Evolutionary conservation across 2,329 filamentous ascomycete species (phyloP).

Genomic region (Xylaria multiplex): DNA sequence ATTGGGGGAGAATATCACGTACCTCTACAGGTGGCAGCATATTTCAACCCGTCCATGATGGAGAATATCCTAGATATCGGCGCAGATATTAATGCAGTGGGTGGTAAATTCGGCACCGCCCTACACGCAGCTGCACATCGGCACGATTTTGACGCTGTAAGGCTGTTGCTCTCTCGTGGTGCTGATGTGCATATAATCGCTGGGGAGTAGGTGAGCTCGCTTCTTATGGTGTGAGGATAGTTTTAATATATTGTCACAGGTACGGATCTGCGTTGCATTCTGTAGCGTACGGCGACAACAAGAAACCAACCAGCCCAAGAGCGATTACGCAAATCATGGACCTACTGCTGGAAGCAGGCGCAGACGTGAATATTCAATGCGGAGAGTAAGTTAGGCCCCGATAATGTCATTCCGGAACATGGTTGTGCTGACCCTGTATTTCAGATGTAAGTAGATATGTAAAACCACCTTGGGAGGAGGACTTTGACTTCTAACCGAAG

Average conservation of each 20-base stretch:
- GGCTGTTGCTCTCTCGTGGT: neutral
- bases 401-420: neutral
- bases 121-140: neutral
- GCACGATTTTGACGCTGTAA: neutral
- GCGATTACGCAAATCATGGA: neutral
- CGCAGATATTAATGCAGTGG: neutral
- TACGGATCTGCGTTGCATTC: neutral
- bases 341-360: neutral
- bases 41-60: neutral
- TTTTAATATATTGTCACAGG: neutral
- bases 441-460: neutral
- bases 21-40: no score
- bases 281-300: neutral
- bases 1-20: no score
- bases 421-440: neutral
- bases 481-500: neutral
- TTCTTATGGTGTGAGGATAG: neutral
- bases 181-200: neutral
- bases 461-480: neutral
- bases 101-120: neutral
- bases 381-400: neutral
- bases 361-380: neutral
- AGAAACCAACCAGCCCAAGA: neutral
- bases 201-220: neutral
- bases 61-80: neutral